Evolutionary conservation across 371 early-diverging fungal species (phyloP), one percentile per base, ranked within the genome.

Genomic region (Mortierella sp.): DNA sequence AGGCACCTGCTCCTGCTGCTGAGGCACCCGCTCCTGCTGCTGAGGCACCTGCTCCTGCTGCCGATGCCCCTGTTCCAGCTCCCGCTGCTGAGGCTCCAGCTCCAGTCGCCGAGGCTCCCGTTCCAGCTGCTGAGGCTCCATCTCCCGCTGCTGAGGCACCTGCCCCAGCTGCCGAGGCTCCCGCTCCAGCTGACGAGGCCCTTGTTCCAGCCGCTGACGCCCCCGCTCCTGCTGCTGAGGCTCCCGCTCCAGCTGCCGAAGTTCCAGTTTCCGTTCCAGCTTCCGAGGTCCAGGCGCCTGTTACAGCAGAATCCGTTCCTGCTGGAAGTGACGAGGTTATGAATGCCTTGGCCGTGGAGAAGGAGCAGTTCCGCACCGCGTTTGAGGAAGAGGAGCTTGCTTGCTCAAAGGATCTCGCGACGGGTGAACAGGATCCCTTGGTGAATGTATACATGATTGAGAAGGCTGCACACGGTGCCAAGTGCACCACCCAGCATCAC

Each of bases 391-490:
- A 71, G 43, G 17, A 52, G 14, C 48, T 21, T 16, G 65, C 64
- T 3, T 71, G 71, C 57, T 60, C 71, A 2, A 55, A 40, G 3
- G n/a, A 41, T 12, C 37, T 71, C 25, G 71, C 71, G 3, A 45
- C 24, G 2, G 65, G 65, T 8, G 71, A 71, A 17, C 71, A 71
- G 34, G 71, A 71, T 22, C 71, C 65, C 27, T 16, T 71, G 29
- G 47, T 60, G 31, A 56, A 65, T 39, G 52, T 60, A 50, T 71
- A 71, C 25, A 29, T 41, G 57, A 64, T 71, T n/a, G 71, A 60
- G 19, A 59, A 46, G 13, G 28, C 60, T 14, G 40, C 44, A 14
- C 55, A 65, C 7, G 28, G 60, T 6, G 60, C 52, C 10, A 24
- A 6, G 4, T 71, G 71, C 45, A 34, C 54, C 9, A 47, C 53